Evolutionary conservation across 1,284 basidiomycete genomes (phyloP), one percentile per base, ranked within the genome.

Genomic region (Pyrrhoderma noxium): DNA sequence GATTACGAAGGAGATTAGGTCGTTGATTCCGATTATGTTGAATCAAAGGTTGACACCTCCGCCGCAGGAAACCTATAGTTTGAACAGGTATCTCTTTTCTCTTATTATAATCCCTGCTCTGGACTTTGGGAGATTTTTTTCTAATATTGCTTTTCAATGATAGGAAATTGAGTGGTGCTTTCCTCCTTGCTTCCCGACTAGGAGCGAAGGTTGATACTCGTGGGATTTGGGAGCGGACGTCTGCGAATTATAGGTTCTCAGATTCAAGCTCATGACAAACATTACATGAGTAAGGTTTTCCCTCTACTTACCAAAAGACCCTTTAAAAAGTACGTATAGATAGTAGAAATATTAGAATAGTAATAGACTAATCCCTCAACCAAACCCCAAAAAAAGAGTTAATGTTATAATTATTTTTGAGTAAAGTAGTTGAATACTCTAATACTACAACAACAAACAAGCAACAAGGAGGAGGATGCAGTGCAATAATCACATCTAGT

Each of bases 131-230:
- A 38, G 8, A 45, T 38, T 52, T 53, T 14, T 52, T n/a, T 19
- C 25, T 21, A 22, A 51, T 37, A 54, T 35, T 19, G 55, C 34
- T 21, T 49, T 13, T 35, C 40, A 16, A 34, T 16, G 5, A 35
- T 58, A 84, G 94, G 62, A 99, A 98, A 76, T 65, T 98, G 57
- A 93, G 91, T 58, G 94, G 95, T 0, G 86, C 91, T 2, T 97
- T 99, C 70, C 70, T 99, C 57, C 76, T 98, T 13, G 95, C 95
- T 44, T 84, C 92, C 13, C 74, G 89, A 50, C 71, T 98, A 35
- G 77, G 78, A 40, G 90, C 91, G 13, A 74, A 72, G 1, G 82
- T 98, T 16, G 78, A 90, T 62, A 89, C 89, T 56, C 75, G 73
- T 61, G 67, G 64, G 18, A 67, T 97, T 31, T 93, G 91, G 89